Conservation (phyloP, 305 asterid species). For the Coffea humblotiana region DNA sequence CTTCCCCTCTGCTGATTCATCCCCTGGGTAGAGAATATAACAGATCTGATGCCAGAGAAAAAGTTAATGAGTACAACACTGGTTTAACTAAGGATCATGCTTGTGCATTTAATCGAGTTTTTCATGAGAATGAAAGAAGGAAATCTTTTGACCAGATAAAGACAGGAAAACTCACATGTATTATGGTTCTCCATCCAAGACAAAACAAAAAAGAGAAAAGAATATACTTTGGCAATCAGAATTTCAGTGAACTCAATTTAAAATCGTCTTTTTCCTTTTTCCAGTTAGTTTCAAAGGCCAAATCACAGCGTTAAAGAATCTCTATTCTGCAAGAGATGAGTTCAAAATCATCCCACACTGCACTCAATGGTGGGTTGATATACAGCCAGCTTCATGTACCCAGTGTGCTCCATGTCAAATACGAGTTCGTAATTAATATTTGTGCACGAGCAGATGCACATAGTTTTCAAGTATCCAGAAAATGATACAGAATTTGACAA, state of each 20-base stretch:
- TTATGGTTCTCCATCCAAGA: background rate
- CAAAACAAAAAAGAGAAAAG: background rate
- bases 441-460: background rate
- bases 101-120: too few species aligned
- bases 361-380: background rate
- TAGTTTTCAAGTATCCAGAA: background rate
- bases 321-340: background rate
- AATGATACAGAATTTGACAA: background rate
- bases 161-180: background rate
- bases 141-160: background rate
- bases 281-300: background rate
- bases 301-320: too few species aligned
- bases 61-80: slow-evolving; percentile 16
- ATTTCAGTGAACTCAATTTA: background rate
- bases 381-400: background rate
- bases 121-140: background rate
- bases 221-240: background rate
- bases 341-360: background rate
- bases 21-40: slow-evolving; percentile 86
- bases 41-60: slow-evolving; percentile 61
- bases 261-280: background rate
- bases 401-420: background rate
- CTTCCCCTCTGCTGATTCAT: slow-evolving; percentile 79
- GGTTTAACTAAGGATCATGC: background rate
- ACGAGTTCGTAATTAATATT: background rate